These are phyloP conservation scores for Naematelia aurantialba DNA, from an alignment of 768 basidiomycete species.

Conservation along the genomic window DNA sequence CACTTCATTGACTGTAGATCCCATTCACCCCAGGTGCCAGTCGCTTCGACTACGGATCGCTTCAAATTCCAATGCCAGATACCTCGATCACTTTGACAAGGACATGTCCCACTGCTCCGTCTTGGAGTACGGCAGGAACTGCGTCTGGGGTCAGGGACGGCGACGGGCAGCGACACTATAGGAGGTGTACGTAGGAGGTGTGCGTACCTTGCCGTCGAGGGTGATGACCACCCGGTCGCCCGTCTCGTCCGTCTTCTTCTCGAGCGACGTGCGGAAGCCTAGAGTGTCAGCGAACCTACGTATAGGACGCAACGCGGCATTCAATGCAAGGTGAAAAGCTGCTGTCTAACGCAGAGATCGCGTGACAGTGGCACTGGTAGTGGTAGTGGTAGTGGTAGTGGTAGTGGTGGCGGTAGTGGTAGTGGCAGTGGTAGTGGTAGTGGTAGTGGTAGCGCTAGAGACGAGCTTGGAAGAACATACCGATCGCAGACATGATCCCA, in stretches of 20 bases:
- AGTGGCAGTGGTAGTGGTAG: neutral
- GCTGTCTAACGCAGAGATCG: too few species aligned
- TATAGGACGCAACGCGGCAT: too few species aligned
- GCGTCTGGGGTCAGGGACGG: neutral
- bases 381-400: neutral
- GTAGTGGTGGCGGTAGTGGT: neutral
- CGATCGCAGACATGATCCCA: slow-evolving; percentile 48
- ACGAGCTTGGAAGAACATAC: neutral
- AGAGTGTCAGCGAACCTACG: too few species aligned
- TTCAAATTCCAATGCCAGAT: neutral
- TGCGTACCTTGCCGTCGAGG: slow-evolving; percentile 41
- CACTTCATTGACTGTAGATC: too few species aligned
- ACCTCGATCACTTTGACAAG: neutral
- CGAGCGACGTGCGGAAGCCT: slow-evolving; percentile 36
- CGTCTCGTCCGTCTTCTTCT: slow-evolving; percentile 39
- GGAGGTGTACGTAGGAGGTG: too few species aligned
- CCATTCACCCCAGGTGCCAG: too few species aligned
- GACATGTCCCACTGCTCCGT: slow-evolving; percentile 22
- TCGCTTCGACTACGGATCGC: too few species aligned
- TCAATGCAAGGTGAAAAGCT: too few species aligned
- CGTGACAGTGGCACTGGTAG: slow-evolving; percentile 15
- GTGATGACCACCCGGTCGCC: slow-evolving; percentile 47
- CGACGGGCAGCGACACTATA: neutral
- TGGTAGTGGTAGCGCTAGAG: neutral
- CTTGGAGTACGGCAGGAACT: slow-evolving; percentile 36